phyloP scores from a whole-genome alignment of 352 stramenopile genomes.

The Phytophthora tentaculata region DNA sequence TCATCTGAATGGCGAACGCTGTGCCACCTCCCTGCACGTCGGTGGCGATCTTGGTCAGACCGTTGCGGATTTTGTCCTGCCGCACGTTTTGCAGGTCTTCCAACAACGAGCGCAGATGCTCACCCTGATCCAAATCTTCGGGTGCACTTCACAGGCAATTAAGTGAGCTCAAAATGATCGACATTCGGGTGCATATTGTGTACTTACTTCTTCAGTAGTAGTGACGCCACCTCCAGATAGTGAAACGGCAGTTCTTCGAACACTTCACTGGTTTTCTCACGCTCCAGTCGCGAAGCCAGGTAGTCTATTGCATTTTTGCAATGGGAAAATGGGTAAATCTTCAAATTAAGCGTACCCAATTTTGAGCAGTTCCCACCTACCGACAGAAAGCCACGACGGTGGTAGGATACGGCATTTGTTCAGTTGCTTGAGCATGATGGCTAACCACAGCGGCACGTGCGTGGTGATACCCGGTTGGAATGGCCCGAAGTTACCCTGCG shows the following conservation, averaged over 20 bases:
- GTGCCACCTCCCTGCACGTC: constrained; percentile 79
- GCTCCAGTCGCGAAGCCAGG: constrained; percentile 61
- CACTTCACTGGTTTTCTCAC: constrained; percentile 73
- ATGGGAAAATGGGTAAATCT: constrained; percentile 19
- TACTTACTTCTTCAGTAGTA: constrained; percentile 86
- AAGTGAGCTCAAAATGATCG: not conserved
- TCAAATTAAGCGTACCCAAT: constrained; percentile 15
- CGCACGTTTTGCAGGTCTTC: constrained; percentile 91
- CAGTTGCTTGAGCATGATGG: constrained; percentile 89
- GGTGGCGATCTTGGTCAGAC: constrained; percentile 81
- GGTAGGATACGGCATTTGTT: constrained; percentile 88
- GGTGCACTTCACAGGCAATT: constrained; percentile 48
- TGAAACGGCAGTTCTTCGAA: constrained; percentile 89
- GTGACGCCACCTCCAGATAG: constrained; percentile 85
- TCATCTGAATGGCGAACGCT: constrained; percentile 87
- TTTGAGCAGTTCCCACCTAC: constrained; percentile 29
- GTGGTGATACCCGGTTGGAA: constrained; percentile 87
- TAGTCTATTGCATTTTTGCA: constrained; percentile 48
- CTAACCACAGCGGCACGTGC: constrained; percentile 89
- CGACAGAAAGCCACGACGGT: constrained; percentile 84
- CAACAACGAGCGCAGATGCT: constrained; percentile 80
- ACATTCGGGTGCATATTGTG: constrained; percentile 1
- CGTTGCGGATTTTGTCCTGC: constrained; percentile 90
- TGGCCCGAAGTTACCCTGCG: constrained; percentile 84
- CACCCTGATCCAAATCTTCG: constrained; percentile 85